Base-by-base conservation (phyloP, 73 alveolate species). In the Symbiodinium natans region DNA sequence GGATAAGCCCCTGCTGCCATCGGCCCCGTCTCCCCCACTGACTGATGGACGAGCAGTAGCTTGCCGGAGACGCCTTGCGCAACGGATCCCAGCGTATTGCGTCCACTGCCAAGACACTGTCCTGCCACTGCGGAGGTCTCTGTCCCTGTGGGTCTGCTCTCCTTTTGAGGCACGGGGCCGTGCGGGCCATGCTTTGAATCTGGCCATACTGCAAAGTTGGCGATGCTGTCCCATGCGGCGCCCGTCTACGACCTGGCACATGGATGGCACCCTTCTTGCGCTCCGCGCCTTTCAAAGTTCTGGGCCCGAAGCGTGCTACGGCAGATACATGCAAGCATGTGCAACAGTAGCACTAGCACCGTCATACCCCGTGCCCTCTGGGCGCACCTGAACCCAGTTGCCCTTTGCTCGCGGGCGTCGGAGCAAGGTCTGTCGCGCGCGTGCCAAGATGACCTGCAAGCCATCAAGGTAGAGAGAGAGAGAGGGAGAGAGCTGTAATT, bases 351-450 rank as follows among this genome's bases (percentile, higher is more conserved):
- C 71, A 52, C 1, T 21, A 52, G 71, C 31, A 23, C 17, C 10
- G 71, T 21, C 71, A 52, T 52, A 29, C 23, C 71, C 1, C n/a
- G 71, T 52, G 71, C 71, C 71, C 27, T 2, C 31, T 23, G 23
- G 15, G n/a, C 71, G 80, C 31, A 89, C 97, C 97, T 90, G 97
- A 13, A 90, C 97, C 97, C 97, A 90, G 34, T 90, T 90, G 88
- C 97, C 97, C 86, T 89, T 89, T n/a, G 97, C 97, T 36, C 97
- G 97, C 27, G 97, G 97, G 5, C 97, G 97, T 4, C 97, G 97
- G 11, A 90, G 88, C 71, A 90, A 48, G 3, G 97, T 85, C 23
- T 85, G 89, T 17, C 97, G 97, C 7, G 88, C 97, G 2, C 97
- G 97, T 2, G 97, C 97, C 88, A 90, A 29, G 54, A 90, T 38